These are phyloP conservation scores for Stygiomarasmius scandens DNA, from an alignment of 1,284 basidiomycete genomes.

Conservation along the genomic window DNA sequence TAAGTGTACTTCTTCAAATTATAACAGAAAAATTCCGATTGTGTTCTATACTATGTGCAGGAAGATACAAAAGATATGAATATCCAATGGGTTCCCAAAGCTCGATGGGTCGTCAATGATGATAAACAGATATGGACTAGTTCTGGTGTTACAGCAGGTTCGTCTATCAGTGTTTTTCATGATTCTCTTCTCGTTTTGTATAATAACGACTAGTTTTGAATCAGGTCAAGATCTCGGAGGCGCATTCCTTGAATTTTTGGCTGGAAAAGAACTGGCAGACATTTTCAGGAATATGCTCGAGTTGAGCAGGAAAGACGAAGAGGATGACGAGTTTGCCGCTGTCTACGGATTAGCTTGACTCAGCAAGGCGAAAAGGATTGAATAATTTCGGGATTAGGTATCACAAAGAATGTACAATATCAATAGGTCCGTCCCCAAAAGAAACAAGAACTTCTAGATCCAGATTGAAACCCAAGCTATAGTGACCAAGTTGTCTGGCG, in stretches of 20 bases:
- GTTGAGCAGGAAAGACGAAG: constrained; percentile 25
- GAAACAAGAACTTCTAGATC: too few relatives aligned
- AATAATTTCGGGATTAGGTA: too few relatives aligned
- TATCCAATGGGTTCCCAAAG: constrained; percentile 37
- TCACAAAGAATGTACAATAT: too few relatives aligned
- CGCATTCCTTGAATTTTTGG: constrained; percentile 37
- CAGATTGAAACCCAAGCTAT: too few relatives aligned
- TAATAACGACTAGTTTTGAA: background rate
- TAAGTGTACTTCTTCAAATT: too few relatives aligned
- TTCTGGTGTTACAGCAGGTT: constrained; percentile 41
- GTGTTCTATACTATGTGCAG: constrained; percentile 20
- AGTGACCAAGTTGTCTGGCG: too few relatives aligned
- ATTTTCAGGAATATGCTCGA: constrained; percentile 31
- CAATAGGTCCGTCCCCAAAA: too few relatives aligned
- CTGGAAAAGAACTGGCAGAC: constrained; percentile 29
- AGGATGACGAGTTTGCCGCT: constrained; percentile 40
- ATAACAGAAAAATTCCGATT: too few relatives aligned
- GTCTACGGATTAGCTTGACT: constrained; percentile 26
- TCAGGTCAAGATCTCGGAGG: constrained; percentile 37
- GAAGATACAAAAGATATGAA: constrained; percentile 23
- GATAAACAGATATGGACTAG: constrained; percentile 37
- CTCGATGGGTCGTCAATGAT: constrained; percentile 42
- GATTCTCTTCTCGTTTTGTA: too few relatives aligned
- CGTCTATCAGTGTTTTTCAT: background rate
- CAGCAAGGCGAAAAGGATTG: background rate